These are phyloP conservation scores for Paecilomyces niveus DNA, from an alignment of 2,329 filamentous ascomycete species.

Conservation along the genomic window DNA sequence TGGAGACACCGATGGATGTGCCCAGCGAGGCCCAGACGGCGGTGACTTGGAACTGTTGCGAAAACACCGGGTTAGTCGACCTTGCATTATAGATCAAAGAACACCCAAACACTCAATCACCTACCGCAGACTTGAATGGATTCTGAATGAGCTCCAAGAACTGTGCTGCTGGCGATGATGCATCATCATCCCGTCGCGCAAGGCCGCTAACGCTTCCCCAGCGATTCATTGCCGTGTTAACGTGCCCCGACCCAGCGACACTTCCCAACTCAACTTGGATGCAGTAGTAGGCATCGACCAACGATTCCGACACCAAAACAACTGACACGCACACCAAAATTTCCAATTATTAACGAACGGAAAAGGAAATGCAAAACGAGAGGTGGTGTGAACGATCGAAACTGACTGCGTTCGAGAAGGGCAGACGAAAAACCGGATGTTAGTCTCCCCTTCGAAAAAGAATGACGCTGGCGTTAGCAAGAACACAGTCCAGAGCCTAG, in stretches of 20 bases:
- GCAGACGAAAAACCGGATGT: neutral
- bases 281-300: neutral
- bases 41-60: slow-evolving; percentile 44
- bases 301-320: neutral
- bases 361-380: neutral
- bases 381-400: neutral
- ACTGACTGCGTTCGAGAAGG: neutral
- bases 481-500: neutral
- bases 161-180: slow-evolving; percentile 22
- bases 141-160: slow-evolving; percentile 39
- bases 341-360: neutral
- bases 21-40: slow-evolving; percentile 73
- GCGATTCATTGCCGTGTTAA: neutral
- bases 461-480: neutral
- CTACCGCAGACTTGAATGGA: slow-evolving; percentile 38
- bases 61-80: neutral
- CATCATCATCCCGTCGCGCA: slow-evolving; percentile 16
- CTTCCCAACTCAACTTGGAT: neutral
- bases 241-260: neutral
- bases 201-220: neutral
- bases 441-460: neutral
- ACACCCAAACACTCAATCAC: slow-evolving; percentile 9
- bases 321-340: neutral
- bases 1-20: slow-evolving; percentile 69
- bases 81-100: slow-evolving; percentile 4